These are phyloP conservation scores for Naegleria lovaniensis DNA, from an alignment of 208 protist species.

Conservation along the genomic window DNA sequence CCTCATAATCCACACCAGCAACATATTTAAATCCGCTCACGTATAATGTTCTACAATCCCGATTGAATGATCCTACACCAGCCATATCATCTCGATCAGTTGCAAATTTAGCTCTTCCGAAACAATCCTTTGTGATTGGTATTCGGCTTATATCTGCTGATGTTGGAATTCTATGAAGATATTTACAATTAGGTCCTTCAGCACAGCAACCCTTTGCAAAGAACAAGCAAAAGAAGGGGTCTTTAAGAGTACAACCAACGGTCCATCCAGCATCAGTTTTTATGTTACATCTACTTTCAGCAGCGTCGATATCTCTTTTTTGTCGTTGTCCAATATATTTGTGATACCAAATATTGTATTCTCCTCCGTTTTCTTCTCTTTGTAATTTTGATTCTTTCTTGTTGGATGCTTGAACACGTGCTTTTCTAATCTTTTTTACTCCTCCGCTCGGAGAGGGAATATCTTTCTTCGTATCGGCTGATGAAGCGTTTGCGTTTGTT, in stretches of 20 bases:
- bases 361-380: constrained; percentile 23
- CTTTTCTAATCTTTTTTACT: constrained; percentile 20
- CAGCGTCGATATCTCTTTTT: neutral
- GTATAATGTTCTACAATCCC: constrained; percentile 16
- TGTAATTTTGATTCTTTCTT: neutral
- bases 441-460: neutral
- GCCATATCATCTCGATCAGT: constrained; percentile 19
- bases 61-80: constrained; percentile 14
- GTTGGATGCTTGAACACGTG: neutral
- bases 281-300: neutral
- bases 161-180: constrained; percentile 15
- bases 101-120: constrained; percentile 21
- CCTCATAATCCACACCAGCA: neutral
- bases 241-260: neutral
- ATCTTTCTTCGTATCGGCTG: neutral
- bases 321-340: constrained; percentile 9
- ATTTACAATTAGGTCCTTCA: constrained; percentile 20
- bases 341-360: constrained; percentile 31
- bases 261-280: constrained; percentile 16
- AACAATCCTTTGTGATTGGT: constrained; percentile 20
- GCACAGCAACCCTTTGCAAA: neutral
- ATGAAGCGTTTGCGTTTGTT: neutral
- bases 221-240: neutral
- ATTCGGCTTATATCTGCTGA: neutral
- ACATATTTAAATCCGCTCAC: neutral